Evolutionary conservation across 306 rosid species (phyloP).

Genomic region (Amphicarpaea edgeworthii): DNA sequence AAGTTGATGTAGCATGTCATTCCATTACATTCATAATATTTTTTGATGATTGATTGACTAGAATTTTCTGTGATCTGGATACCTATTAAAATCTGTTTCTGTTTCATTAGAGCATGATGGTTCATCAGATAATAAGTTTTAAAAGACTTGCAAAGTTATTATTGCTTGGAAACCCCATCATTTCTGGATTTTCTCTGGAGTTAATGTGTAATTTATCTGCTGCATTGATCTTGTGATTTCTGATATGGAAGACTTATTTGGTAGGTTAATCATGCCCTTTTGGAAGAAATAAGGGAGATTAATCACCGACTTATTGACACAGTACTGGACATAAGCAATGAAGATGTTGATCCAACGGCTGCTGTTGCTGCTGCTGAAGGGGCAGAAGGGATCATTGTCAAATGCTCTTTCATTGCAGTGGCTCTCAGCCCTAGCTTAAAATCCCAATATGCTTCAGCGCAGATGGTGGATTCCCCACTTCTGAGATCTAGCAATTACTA

Average conservation of each 20-base stretch:
- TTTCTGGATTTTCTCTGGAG: not conserved
- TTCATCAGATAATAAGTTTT: slow-evolving; percentile 17
- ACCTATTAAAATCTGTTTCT: slow-evolving; percentile 23
- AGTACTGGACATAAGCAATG: slow-evolving; percentile 75
- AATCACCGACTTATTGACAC: slow-evolving; percentile 88
- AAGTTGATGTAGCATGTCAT: not conserved
- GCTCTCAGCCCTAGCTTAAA: slow-evolving; percentile 90
- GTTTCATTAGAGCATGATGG: slow-evolving; percentile 18
- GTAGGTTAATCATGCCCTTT: slow-evolving; percentile 86
- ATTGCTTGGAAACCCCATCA: not conserved
- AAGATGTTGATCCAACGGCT: slow-evolving; percentile 75
- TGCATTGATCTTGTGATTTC: slow-evolving; percentile 32
- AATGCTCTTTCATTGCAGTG: slow-evolving; percentile 86
- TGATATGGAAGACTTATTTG: slow-evolving; percentile 40
- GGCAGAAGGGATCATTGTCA: slow-evolving; percentile 83
- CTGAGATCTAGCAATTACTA: slow-evolving; percentile 20
- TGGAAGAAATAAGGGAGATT: slow-evolving; percentile 87
- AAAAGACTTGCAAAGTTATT: slow-evolving; percentile 11
- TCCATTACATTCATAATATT: slow-evolving; percentile 5
- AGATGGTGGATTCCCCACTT: slow-evolving; percentile 63
- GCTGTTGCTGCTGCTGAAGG: slow-evolving; percentile 68
- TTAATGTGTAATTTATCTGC: slow-evolving; percentile 21
- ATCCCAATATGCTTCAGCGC: slow-evolving; percentile 78
- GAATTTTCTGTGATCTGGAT: slow-evolving; percentile 1
- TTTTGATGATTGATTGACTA: not conserved